A percentile compares a stretch with the other conserved stretches of the same genome.
Evolutionary conservation across 306 rosid genomes (phyloP).

Genomic region (Fragaria vesca): DNA sequence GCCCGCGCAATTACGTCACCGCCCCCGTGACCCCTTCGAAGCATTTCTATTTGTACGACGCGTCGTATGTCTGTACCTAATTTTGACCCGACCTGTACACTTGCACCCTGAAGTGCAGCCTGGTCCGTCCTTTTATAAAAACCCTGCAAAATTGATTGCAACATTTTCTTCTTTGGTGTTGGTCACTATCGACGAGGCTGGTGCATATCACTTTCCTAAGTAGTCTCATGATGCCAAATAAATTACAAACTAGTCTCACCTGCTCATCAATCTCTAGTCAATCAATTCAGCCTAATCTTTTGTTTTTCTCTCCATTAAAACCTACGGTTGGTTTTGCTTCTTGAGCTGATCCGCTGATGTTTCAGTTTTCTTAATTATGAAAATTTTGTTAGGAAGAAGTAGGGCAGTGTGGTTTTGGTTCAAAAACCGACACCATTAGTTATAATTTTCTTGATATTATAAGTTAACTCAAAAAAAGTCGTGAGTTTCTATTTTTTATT

Average conservation of each 20-base stretch:
- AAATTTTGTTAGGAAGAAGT: no score
- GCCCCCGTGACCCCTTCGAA: not conserved
- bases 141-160: not conserved
- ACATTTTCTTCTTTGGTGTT: not conserved
- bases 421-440: no score
- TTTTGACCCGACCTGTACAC: not conserved
- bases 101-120: not conserved
- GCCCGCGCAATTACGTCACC: not conserved
- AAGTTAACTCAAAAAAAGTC: no score
- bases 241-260: not conserved
- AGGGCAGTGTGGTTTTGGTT: no score
- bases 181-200: not conserved
- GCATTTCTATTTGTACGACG: not conserved
- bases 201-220: not conserved
- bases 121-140: not conserved
- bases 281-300: not conserved
- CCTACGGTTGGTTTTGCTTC: not conserved
- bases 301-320: not conserved
- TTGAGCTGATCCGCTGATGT: not conserved
- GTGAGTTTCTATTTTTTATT: no score
- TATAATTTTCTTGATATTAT: no score
- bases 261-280: not conserved
- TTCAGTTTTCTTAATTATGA: not conserved
- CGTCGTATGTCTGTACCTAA: not conserved
- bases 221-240: not conserved